phyloP scores from a whole-genome alignment of 2,329 filamentous ascomycete species.

The Fusarium tjaetaba region DNA sequence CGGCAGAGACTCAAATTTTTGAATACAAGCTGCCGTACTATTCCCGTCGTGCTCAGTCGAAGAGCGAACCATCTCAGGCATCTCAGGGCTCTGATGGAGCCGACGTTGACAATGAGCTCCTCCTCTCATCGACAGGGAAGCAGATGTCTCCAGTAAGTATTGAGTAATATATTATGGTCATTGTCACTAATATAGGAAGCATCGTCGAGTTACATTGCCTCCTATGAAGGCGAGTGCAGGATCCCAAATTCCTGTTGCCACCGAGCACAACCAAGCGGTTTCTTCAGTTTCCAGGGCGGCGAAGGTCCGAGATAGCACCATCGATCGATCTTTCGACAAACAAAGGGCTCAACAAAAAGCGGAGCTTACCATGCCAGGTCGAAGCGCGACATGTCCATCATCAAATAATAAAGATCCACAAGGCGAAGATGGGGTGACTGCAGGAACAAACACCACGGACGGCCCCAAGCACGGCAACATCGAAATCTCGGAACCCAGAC shows the following conservation, averaged over 20 bases:
- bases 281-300: not conserved
- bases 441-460: not conserved
- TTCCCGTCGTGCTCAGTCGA: slow-evolving; percentile 58
- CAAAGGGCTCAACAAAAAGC: not conserved
- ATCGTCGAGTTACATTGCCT: slow-evolving; percentile 45
- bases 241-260: slow-evolving; percentile 43
- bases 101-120: slow-evolving; percentile 4
- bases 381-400: not conserved
- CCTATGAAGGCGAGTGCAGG: slow-evolving; percentile 14
- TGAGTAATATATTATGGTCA: not conserved
- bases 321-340: not conserved
- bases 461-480: slow-evolving; percentile 13
- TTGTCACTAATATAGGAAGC: slow-evolving; percentile 19
- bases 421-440: not conserved
- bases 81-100: slow-evolving; percentile 38
- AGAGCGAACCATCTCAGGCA: slow-evolving; percentile 55
- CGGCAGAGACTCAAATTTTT: slow-evolving; percentile 26
- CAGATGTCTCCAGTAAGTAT: slow-evolving; percentile 18
- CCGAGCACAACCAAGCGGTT: slow-evolving; percentile 20
- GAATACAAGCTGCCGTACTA: slow-evolving; percentile 51
- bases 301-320: not conserved
- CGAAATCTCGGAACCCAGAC: slow-evolving; percentile 8
- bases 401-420: not conserved
- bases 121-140: slow-evolving; percentile 5
- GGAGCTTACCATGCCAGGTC: not conserved